Base-by-base conservation (phyloP, 768 basidiomycete species). In the Auricularia sp. region DNA sequence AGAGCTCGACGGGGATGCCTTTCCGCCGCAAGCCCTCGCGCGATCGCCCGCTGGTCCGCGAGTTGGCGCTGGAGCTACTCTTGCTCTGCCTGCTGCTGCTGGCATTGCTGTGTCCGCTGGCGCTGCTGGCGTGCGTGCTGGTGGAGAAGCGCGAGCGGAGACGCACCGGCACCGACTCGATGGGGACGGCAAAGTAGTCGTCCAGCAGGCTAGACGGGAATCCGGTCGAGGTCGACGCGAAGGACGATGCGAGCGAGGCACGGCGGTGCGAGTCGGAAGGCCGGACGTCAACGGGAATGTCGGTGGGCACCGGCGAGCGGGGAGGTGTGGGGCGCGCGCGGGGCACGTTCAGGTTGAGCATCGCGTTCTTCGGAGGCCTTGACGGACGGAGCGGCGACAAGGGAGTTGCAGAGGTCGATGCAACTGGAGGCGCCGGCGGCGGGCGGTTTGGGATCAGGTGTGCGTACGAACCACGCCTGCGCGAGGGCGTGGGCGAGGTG, bases 241-340 rank as follows among this genome's bases (percentile, higher is more conserved):
- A 51, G 47, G 47, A 51, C 18, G 47, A 51, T 3, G 47, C 47
- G 21, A 51, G 18, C 18, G 47, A 51, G 10, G 47, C 47, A 18
- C 47, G 47, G 10, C 47, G 47, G 39, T 42, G 18, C 54, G 54
- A 8, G 56, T 33, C 34, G 24, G 29, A 33, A 8, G 54, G n/a
- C 18, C 54, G 54, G 4, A 59, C 56, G 24, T 59, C 56, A 29
- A 59, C 56, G 56, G 56, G 56, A 29, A 59, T 59, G 56, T 59
- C 56, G 56, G 56, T 59, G 24, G 56, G 56, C 56, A 59, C 29
- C 24, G 56, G 56, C 56, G 56, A 33, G 56, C 56, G 56, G 8
- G 56, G 56, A 4, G 56, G 56, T 18, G 56, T 33, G 2, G 56
- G 56, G 29, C 56, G 56, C 56, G 29, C 29, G 56, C 56, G 56